Base-by-base conservation (phyloP, 1,284 basidiomycete species). In the Phaffia rhodozyma region DNA sequence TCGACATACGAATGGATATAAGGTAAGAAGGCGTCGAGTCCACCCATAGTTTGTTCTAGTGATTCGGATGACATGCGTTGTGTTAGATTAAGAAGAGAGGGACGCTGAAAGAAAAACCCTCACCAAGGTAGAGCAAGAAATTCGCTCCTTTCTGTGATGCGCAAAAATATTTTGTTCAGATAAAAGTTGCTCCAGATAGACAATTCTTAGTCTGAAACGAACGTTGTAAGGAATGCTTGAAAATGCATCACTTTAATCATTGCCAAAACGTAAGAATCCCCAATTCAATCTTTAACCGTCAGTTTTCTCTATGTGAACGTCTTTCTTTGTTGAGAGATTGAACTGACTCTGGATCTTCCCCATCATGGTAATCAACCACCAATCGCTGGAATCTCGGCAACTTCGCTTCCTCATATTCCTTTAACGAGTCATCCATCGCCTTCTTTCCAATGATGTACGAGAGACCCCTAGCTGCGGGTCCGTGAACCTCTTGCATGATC, bases 11-110 rank as follows among this genome's bases (percentile, higher is more conserved):
- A 84, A 61, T 82, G 79, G 67, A 93, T 87, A 74, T 92, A 93
- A 0, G 88, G 88, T 23, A 90, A 73, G 77, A 92, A 90, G 18
- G 83, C 82, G 58, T 96, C 86, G 58, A 96, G 78, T 0, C 94
- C 94, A 29, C 93, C 94, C 1, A 97, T 80, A 4, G 81, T 83
- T 43, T 83, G 79, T 75, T 97, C 89, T 43, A 11, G 16, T 11
- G 38, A 43, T 43, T 43, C 7, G 16, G 2, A 16, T 7, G 16
- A 43, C 86, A 66, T 6, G 58, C 32, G 13, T 30, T 50, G 50
- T 23, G 47, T 60, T 55, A 59, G 20, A 64, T 48, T 13, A 23
- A 43, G 27, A 23, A 25, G 30, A 25, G 7, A 2, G 30, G 9
- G 21, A 51, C 13, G 23, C 57, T 48, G 32, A 18, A 62, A 55